phyloP scores from a whole-genome alignment of 352 stramenopile genomes.

The Phytophthora palmivora region DNA sequence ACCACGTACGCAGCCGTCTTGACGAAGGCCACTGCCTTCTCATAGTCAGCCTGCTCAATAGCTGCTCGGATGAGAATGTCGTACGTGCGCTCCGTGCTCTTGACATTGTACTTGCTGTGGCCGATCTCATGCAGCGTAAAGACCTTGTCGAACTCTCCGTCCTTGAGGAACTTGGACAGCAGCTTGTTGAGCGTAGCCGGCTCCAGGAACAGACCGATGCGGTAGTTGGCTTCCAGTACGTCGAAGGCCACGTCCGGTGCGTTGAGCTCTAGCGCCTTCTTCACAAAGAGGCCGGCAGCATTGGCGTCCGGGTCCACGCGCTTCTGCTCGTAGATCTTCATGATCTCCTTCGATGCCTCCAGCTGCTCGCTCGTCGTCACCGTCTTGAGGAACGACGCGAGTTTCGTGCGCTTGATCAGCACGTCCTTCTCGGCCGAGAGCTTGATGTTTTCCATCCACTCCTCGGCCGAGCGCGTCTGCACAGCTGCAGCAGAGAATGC shows the following conservation, averaged over 20 bases:
- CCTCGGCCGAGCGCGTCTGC: slow-evolving; percentile 61
- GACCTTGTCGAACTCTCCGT: slow-evolving; percentile 82
- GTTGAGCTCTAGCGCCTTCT: slow-evolving; percentile 85
- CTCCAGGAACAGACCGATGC: slow-evolving; percentile 84
- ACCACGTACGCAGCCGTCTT: slow-evolving; percentile 79
- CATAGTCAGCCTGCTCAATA: slow-evolving; percentile 76
- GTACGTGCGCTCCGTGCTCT: slow-evolving; percentile 85
- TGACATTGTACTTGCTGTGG: slow-evolving; percentile 82
- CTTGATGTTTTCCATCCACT: slow-evolving; percentile 87
- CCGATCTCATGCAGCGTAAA: slow-evolving; percentile 82
- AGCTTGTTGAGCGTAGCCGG: slow-evolving; percentile 85
- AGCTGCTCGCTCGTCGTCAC: slow-evolving; percentile 84
- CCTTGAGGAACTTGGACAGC: slow-evolving; percentile 83
- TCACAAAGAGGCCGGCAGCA: slow-evolving; percentile 79
- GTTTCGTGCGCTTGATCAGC: slow-evolving; percentile 85
- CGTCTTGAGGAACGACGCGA: slow-evolving; percentile 85
- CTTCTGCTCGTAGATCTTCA: slow-evolving; percentile 91
- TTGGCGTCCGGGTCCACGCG: slow-evolving; percentile 81
- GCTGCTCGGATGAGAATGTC: slow-evolving; percentile 85
- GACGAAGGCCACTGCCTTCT: slow-evolving; percentile 73
- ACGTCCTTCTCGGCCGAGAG: slow-evolving; percentile 75
- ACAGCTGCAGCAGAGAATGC: slow-evolving; percentile 45
- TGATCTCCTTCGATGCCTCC: slow-evolving; percentile 83
- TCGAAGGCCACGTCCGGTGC: slow-evolving; percentile 76
- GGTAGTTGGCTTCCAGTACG: slow-evolving; percentile 83